Conservation (phyloP, 2,329 filamentous ascomycete species). For the Botrytis fragariae region DNA sequence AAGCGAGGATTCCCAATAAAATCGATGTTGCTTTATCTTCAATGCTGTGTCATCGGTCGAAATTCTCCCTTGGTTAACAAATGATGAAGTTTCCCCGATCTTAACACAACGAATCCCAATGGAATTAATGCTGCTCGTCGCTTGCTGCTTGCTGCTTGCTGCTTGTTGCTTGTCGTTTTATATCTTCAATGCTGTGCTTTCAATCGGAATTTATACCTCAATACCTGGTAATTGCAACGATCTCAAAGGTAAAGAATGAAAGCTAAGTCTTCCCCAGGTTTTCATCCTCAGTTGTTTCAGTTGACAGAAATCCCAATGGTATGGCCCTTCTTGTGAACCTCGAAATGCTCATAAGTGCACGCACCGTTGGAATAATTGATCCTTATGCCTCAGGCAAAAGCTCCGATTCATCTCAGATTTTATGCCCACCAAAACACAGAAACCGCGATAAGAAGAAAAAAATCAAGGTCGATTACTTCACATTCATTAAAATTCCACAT, state of each 20-base stretch:
- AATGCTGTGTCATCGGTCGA: slow-evolving; percentile 1
- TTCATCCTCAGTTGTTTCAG: neutral
- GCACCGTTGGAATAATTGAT: neutral
- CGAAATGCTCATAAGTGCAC: neutral
- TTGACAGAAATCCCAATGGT: slow-evolving; percentile 2
- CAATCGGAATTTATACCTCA: neutral
- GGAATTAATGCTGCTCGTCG: neutral
- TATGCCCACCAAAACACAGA: neutral
- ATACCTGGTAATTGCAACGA: neutral
- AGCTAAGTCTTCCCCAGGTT: neutral
- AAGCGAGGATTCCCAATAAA: neutral
- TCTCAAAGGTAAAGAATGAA: neutral
- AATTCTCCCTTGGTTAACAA: neutral
- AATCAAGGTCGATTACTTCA: neutral
- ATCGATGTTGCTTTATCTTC: neutral
- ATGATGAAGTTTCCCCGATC: neutral
- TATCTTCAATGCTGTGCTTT: neutral
- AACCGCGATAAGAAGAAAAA: neutral
- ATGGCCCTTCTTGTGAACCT: neutral
- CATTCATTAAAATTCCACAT: slow-evolving; percentile 1
- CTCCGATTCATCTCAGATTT: neutral
- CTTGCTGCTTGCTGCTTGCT: neutral
- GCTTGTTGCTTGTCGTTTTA: neutral
- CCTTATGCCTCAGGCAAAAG: neutral
- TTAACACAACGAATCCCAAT: neutral